Evolutionary conservation across 2,329 filamentous ascomycete species (phyloP).

Genomic region (Thelonectria blattea): DNA sequence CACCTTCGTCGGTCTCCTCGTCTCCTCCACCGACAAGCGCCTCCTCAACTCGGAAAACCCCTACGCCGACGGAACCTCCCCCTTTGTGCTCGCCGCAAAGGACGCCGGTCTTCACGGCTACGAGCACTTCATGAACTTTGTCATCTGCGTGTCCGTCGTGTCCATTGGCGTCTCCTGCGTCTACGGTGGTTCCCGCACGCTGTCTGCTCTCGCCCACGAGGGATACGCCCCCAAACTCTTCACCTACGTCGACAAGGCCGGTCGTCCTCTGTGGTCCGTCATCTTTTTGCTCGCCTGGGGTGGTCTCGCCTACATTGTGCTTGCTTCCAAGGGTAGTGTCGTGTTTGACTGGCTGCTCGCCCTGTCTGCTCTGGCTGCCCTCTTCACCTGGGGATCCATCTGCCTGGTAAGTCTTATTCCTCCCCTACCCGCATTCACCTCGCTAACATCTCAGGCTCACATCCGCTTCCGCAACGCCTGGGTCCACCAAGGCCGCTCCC

Average conservation of each 20-base stretch:
- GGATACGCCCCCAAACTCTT: slow-evolving; percentile 62
- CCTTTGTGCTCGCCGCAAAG: slow-evolving; percentile 57
- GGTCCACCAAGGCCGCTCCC: slow-evolving; percentile 60
- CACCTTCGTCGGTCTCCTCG: slow-evolving; percentile 55
- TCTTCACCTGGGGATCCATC: slow-evolving; percentile 72
- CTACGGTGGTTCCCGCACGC: slow-evolving; percentile 61
- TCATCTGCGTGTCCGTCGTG: slow-evolving; percentile 60
- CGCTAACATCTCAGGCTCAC: slow-evolving; percentile 45
- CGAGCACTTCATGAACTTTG: slow-evolving; percentile 59
- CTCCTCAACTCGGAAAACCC: slow-evolving; percentile 47
- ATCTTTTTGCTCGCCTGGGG: slow-evolving; percentile 53
- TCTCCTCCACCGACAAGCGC: slow-evolving; percentile 49
- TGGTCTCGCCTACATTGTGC: slow-evolving; percentile 54
- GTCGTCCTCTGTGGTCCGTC: slow-evolving; percentile 57
- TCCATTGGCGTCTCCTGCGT: slow-evolving; percentile 61
- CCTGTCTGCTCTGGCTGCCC: slow-evolving; percentile 65
- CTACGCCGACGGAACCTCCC: slow-evolving; percentile 48
- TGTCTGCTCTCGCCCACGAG: slow-evolving; percentile 61
- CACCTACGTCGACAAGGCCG: slow-evolving; percentile 59
- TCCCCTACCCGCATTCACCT: rapidly evolving
- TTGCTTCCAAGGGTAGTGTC: slow-evolving; percentile 51
- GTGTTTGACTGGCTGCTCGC: slow-evolving; percentile 71
- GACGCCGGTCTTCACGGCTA: slow-evolving; percentile 55
- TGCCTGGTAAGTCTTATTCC: slow-evolving; percentile 56
- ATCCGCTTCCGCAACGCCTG: slow-evolving; percentile 72